phyloP scores from a whole-genome alignment of 306 rosid genomes.

The Rosa rugosa region DNA sequence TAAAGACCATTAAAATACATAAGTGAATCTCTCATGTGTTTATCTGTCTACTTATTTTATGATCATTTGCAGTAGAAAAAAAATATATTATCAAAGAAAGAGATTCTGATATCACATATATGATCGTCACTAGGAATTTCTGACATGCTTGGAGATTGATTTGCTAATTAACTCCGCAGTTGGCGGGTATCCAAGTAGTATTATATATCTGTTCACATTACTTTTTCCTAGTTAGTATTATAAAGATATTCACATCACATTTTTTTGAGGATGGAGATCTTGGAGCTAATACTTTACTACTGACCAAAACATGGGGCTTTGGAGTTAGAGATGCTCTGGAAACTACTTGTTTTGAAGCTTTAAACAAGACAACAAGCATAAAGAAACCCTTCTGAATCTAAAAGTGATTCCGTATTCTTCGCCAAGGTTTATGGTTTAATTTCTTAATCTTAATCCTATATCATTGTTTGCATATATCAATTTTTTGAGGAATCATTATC shows the following conservation, averaged over 20 bases:
- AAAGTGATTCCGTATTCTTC: conserved; percentile 6
- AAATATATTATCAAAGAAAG: conserved; percentile 22
- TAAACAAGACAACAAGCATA: background rate
- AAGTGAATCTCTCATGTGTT: conserved; percentile 19
- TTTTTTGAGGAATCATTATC: background rate
- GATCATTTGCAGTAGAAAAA: background rate
- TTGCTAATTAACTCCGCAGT: conserved; percentile 22
- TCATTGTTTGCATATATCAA: background rate
- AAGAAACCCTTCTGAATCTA: conserved; percentile 9
- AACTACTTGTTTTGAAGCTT: conserved; percentile 5
- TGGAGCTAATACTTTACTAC: background rate
- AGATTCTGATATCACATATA: conserved; percentile 38
- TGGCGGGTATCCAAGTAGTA: conserved; percentile 27
- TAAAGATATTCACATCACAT: background rate
- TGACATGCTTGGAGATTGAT: conserved; percentile 45
- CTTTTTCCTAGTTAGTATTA: background rate
- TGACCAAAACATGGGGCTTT: conserved; percentile 36
- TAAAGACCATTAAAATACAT: conserved; percentile 9
- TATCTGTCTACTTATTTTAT: conserved; percentile 19
- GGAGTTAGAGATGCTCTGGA: conserved; percentile 21
- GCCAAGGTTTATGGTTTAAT: background rate
- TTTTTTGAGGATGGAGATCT: background rate
- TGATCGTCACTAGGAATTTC: conserved; percentile 32
- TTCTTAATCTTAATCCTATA: background rate
- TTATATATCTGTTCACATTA: conserved; percentile 13